phyloP scores from a whole-genome alignment of 208 protist genomes.

The Blechomonas ayalai region DNA sequence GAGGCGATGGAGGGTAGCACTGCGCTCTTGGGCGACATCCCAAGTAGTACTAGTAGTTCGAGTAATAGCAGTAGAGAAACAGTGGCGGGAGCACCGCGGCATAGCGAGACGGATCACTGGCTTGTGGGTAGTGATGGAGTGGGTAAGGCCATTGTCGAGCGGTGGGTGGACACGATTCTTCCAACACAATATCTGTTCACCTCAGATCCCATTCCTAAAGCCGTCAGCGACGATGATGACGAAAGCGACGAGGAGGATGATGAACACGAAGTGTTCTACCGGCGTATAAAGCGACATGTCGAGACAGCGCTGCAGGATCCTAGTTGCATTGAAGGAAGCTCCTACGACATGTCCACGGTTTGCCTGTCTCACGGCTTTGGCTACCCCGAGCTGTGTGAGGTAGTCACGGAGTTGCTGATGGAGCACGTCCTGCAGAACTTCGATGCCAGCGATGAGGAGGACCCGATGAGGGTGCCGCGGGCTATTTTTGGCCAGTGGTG shows the following conservation, averaged over 20 bases:
- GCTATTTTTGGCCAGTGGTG: constrained; percentile 66
- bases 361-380: constrained; percentile 36
- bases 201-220: constrained; percentile 32
- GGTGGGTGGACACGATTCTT: constrained; percentile 22
- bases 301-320: constrained; percentile 35
- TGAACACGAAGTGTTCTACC: constrained; percentile 23
- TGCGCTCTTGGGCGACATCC: too few species aligned
- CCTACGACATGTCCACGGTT: constrained; percentile 53
- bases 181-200: constrained; percentile 56
- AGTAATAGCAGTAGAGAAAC: constrained; percentile 6
- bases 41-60: constrained; percentile 1
- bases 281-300: constrained; percentile 27
- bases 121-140: constrained; percentile 30
- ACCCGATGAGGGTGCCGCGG: constrained; percentile 10
- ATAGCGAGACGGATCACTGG: constrained; percentile 9
- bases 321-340: constrained; percentile 31
- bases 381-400: constrained; percentile 54
- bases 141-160: constrained; percentile 18
- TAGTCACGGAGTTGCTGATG: constrained; percentile 72
- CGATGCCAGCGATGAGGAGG: constrained; percentile 3
- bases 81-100: background rate
- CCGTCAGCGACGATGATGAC: constrained; percentile 12
- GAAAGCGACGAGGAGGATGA: constrained; percentile 32
- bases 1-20: constrained; percentile 1
- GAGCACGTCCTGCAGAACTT: constrained; percentile 30